phyloP scores from a whole-genome alignment of 495 filamentous ascomycete species.

The Hyphodiscus hymeniophilus region DNA sequence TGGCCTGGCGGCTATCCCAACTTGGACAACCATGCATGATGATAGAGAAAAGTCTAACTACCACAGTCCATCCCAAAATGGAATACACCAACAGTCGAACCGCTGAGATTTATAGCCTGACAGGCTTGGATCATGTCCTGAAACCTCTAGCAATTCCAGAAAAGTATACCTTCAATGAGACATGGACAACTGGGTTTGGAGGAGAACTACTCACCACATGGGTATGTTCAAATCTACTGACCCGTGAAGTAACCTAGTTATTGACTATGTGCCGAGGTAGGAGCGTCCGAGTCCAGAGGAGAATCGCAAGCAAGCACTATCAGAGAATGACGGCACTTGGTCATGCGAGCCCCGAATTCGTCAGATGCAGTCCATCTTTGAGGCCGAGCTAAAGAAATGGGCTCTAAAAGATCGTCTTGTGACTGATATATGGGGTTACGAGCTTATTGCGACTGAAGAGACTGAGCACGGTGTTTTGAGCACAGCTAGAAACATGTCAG shows the following conservation, averaged over 20 bases:
- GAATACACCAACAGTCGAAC: slow-evolving; percentile 25
- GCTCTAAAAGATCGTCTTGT: slow-evolving; percentile 2
- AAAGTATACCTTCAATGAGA: not conserved
- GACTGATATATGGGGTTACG: slow-evolving; percentile 11
- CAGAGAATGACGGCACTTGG: not conserved
- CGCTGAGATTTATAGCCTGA: slow-evolving; percentile 26
- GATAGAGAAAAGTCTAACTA: slow-evolving; percentile 14
- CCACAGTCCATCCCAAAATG: slow-evolving; percentile 31
- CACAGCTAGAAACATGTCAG: not conserved
- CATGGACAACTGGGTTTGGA: not conserved
- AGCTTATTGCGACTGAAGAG: slow-evolving; percentile 15
- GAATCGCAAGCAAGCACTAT: not conserved
- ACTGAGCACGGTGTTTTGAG: slow-evolving; percentile 5
- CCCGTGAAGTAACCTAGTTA: no score
- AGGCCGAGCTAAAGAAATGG: slow-evolving; percentile 5
- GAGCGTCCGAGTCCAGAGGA: not conserved
- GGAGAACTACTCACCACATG: not conserved
- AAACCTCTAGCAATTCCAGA: not conserved
- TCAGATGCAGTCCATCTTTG: slow-evolving; percentile 1
- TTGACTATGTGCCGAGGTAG: no score
- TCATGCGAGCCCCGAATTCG: slow-evolving; percentile 1
- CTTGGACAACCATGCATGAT: slow-evolving; percentile 15
- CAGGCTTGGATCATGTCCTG: slow-evolving; percentile 24
- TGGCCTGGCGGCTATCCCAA: slow-evolving; percentile 15
- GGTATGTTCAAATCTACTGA: no score